These are phyloP conservation scores for Dioscorea dumetorum DNA, from an alignment of 106 monocot species.

Conservation along the genomic window DNA sequence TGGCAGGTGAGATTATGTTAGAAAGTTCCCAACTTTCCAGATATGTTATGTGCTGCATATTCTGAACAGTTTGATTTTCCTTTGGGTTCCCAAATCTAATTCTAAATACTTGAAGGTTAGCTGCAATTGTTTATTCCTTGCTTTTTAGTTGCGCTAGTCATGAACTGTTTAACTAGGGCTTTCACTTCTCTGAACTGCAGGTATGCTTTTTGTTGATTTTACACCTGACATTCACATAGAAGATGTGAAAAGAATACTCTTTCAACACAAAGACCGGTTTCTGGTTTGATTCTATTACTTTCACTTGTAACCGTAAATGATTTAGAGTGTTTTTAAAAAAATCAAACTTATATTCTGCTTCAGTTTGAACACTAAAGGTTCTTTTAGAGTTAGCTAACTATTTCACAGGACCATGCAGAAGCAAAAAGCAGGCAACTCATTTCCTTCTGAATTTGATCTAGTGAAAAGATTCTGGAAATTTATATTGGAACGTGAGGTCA, in stretches of 20 bases:
- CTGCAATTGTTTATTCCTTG: too few species aligned
- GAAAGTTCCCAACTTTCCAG: too few species aligned
- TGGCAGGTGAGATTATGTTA: too few species aligned
- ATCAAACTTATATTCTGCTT: too few species aligned
- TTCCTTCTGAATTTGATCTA: slow-evolving; percentile 55
- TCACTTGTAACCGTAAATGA: background rate
- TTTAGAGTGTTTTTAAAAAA: too few species aligned
- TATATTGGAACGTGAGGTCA: slow-evolving; percentile 66
- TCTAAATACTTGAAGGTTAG: too few species aligned
- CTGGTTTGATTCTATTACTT: slow-evolving; percentile 33
- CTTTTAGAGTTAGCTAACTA: slow-evolving; percentile 10
- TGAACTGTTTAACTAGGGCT: too few species aligned
- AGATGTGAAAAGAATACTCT: slow-evolving; percentile 62
- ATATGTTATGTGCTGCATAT: too few species aligned
- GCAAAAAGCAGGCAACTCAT: slow-evolving; percentile 57
- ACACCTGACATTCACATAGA: slow-evolving; percentile 76
- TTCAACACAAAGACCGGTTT: slow-evolving; percentile 51
- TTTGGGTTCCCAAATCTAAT: too few species aligned
- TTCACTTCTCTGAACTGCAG: slow-evolving; percentile 30
- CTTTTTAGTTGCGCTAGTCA: too few species aligned
- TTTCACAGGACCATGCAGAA: slow-evolving; percentile 42
- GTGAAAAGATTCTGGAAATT: slow-evolving; percentile 94
- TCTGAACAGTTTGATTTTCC: too few species aligned
- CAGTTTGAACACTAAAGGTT: background rate
- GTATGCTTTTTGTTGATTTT: slow-evolving; percentile 72